These are phyloP conservation scores for Boechera retrofracta DNA, from an alignment of 345 rosid species.

Conservation along the genomic window DNA sequence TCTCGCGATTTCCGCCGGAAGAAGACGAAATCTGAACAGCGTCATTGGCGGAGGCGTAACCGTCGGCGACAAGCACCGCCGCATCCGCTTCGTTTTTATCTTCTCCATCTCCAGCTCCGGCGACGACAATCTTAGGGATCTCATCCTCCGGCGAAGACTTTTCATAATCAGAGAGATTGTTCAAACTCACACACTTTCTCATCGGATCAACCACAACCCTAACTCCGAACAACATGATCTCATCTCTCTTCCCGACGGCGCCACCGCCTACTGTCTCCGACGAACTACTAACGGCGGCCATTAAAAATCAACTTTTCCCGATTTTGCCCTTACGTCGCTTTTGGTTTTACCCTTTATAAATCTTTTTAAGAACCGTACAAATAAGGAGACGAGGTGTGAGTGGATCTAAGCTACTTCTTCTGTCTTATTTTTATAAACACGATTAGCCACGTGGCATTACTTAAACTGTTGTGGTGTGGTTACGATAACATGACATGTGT, in stretches of 20 bases:
- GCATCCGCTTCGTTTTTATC: conserved; percentile 39
- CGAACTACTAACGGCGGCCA: conserved; percentile 45
- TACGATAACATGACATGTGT: conserved; percentile 13
- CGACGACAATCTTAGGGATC: conserved; percentile 32
- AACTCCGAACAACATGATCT: conserved; percentile 91
- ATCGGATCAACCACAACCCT: conserved; percentile 89
- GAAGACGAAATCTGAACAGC: conserved; percentile 56
- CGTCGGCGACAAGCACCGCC: conserved; percentile 31
- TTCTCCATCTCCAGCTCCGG: conserved; percentile 22
- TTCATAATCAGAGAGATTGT: conserved; percentile 83
- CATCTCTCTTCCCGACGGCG: conserved; percentile 41
- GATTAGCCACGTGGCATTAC: conserved; percentile 35
- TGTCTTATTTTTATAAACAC: background rate
- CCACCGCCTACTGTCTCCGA: conserved; percentile 45
- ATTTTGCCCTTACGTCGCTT: conserved; percentile 38
- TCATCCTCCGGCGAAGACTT: conserved; percentile 50
- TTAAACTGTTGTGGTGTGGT: conserved; percentile 12
- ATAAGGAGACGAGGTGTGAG: conserved; percentile 37
- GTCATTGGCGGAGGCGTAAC: conserved; percentile 93
- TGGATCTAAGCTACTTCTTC: conserved; percentile 32
- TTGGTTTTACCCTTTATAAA: conserved; percentile 38
- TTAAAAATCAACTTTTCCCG: background rate
- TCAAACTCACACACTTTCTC: conserved; percentile 93
- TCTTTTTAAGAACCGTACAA: conserved; percentile 20
- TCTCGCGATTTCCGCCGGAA: conserved; percentile 61